Percentiles rank a stretch among this genome's conserved stretches.
These are phyloP conservation scores for Cladophialophora bantiana DNA, from an alignment of 2,329 filamentous ascomycete genomes.

Conservation along the genomic window DNA sequence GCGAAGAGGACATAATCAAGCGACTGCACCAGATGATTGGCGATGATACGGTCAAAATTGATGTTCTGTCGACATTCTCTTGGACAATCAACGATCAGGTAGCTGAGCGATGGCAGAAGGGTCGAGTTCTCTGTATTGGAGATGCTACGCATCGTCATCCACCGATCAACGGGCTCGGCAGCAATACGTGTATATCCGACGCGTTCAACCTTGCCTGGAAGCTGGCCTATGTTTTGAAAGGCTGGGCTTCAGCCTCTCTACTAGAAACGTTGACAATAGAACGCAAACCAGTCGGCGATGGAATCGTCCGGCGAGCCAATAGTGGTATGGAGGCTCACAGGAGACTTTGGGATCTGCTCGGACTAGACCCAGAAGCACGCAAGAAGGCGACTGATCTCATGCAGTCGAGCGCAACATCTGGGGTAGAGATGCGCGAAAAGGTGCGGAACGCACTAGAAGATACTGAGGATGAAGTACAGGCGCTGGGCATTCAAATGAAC, in stretches of 20 bases:
- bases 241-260: constrained; percentile 41
- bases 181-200: constrained; percentile 49
- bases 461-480: constrained; percentile 53
- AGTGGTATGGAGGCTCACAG: constrained; percentile 56
- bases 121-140: constrained; percentile 45
- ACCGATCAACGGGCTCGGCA: constrained; percentile 47
- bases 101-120: constrained; percentile 60
- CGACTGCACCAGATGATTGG: constrained; percentile 52
- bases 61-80: constrained; percentile 60
- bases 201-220: constrained; percentile 50
- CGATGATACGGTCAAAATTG: constrained; percentile 57
- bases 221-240: constrained; percentile 43
- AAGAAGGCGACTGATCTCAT: constrained; percentile 50
- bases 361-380: constrained; percentile 49
- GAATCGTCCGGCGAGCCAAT: constrained; percentile 65
- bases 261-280: constrained; percentile 46
- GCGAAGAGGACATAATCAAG: constrained; percentile 47
- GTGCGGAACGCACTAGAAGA: not conserved
- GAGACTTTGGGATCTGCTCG: constrained; percentile 54
- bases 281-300: constrained; percentile 44
- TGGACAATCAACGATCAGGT: constrained; percentile 69
- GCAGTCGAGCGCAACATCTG: not conserved
- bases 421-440: not conserved
- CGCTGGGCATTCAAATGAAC: constrained; percentile 64
- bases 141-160: constrained; percentile 48